Evolutionary conservation across 805 yeast species (phyloP), one percentile per base, ranked within the genome.

Genomic region (Limtongia smithiae): DNA sequence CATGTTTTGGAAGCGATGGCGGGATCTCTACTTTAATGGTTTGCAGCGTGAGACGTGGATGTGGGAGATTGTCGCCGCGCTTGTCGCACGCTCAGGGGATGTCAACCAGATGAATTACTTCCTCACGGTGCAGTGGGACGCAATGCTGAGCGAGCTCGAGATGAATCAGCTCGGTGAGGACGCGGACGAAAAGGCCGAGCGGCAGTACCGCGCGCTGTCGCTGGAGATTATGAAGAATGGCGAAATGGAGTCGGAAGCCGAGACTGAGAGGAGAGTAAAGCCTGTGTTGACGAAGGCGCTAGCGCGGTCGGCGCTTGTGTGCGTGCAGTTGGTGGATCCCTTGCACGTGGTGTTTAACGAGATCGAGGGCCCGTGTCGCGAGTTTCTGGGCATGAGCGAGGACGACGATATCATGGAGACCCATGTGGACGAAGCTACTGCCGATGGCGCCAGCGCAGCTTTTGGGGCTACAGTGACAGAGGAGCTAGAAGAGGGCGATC

Each of bases 1-100:
- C 24, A 47, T 60, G 20, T 65, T 68, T 39, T 68, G 71, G 71
- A 50, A 58, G 20, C 41, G 61, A 2, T 59, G 64, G 57, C 51
- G 58, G 20, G 48, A 51, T n/a, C 50, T 63, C 24, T 6, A 21
- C 11, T 36, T 45, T 5, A 15, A 39, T 11, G 43, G 57, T 4
- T 48, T 55, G 2, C 31, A 48, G 7, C 35, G 63, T 3, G 62
- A 57, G 21, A 24, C 43, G 4, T 59, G 55, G 32, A 40, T 60
- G 32, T 43, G 61, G 45, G 56, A 57, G 15, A 35, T 51, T 9
- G 54, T 62, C 22, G 57, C 62, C 6, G 57, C 66, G 7, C 50
- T 68, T 33, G 65, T 67, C 3, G 58, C 65, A 2, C 57, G 59
- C 21, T 42, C 65, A 2, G 69, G 69, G 14, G 59, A 62, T 33